Evolutionary conservation across 208 protist species (phyloP).

Genomic region (Leishmania lainsoni): DNA sequence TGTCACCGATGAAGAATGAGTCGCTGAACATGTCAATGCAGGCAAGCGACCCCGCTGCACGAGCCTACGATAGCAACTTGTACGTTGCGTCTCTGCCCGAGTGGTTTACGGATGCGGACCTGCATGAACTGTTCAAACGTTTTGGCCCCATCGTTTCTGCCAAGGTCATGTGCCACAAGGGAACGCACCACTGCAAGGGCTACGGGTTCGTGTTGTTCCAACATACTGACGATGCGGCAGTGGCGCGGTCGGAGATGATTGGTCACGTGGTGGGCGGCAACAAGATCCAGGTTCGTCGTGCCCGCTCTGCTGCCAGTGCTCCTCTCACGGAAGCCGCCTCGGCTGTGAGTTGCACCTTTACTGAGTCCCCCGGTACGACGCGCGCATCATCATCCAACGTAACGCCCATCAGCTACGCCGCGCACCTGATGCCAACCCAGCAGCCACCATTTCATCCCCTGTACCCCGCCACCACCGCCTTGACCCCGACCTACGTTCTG

Average conservation of each 20-base stretch:
- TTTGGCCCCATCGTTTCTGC: constrained; percentile 69
- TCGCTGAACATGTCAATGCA: constrained; percentile 17
- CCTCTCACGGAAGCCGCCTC: constrained; percentile 30
- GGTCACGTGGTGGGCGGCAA: constrained; percentile 58
- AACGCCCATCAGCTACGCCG: constrained; percentile 19
- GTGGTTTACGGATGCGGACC: constrained; percentile 54
- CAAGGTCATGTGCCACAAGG: constrained; percentile 76
- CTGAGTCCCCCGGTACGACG: neutral
- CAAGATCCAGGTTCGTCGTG: constrained; percentile 71
- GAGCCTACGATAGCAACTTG: constrained; percentile 57
- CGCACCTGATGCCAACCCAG: constrained; percentile 11
- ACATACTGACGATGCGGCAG: constrained; percentile 45
- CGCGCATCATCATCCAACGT: constrained; percentile 8
- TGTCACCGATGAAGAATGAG: constrained; percentile 34
- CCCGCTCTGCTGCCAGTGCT: constrained; percentile 39
- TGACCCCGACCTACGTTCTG: constrained; percentile 16
- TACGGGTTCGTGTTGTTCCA: constrained; percentile 85
- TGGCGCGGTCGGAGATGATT: constrained; percentile 60
- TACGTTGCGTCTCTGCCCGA: constrained; percentile 71
- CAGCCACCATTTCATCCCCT: constrained; percentile 13
- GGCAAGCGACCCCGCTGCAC: constrained; percentile 23
- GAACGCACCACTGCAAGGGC: constrained; percentile 60
- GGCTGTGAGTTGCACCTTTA: neutral
- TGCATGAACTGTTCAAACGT: constrained; percentile 55
- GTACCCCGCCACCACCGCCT: constrained; percentile 10